A percentile compares a stretch with the other conserved stretches of the same genome.
Conservation (phyloP, 148 eudicot genomes). For the Rhododendron kiyosumense region DNA sequence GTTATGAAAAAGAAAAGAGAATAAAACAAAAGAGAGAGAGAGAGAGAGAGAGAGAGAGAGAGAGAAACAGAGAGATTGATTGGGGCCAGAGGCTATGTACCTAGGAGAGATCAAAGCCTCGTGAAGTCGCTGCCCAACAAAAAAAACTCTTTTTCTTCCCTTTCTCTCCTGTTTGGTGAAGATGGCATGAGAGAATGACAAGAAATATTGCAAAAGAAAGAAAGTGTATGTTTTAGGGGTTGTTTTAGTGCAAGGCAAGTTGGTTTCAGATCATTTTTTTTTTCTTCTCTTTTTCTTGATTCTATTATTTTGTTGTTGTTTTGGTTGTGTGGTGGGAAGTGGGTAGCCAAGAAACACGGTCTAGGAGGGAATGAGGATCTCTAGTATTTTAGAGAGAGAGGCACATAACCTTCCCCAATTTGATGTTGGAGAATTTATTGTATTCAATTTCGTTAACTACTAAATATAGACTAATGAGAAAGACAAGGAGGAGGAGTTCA, state of each 20-base stretch:
- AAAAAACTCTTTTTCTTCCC: background rate
- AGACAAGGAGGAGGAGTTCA: background rate
- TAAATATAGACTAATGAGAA: background rate
- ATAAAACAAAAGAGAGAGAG: background rate
- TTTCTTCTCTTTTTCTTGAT: background rate
- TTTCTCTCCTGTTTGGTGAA: background rate
- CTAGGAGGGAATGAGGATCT: conserved; percentile 41
- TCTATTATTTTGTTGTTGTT: background rate
- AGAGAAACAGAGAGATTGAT: background rate
- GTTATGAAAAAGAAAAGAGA: background rate
- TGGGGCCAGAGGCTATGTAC: background rate
- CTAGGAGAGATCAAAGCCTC: background rate
- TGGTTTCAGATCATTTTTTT: background rate
- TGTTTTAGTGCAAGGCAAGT: background rate
- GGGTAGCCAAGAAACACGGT: conserved; percentile 35
- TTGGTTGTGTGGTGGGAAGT: conserved; percentile 31
- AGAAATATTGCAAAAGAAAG: conserved; percentile 14
- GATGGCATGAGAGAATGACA: conserved; percentile 7
- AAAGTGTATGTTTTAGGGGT: background rate
- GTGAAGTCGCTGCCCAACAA: background rate
- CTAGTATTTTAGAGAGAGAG: conserved; percentile 34
- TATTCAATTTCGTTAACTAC: conserved; percentile 5
- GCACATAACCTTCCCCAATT: background rate
- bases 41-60: background rate
- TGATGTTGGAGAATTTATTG: background rate